These are phyloP conservation scores for Heteromeles arbutifolia DNA, from an alignment of 306 rosid species.

Conservation along the genomic window DNA sequence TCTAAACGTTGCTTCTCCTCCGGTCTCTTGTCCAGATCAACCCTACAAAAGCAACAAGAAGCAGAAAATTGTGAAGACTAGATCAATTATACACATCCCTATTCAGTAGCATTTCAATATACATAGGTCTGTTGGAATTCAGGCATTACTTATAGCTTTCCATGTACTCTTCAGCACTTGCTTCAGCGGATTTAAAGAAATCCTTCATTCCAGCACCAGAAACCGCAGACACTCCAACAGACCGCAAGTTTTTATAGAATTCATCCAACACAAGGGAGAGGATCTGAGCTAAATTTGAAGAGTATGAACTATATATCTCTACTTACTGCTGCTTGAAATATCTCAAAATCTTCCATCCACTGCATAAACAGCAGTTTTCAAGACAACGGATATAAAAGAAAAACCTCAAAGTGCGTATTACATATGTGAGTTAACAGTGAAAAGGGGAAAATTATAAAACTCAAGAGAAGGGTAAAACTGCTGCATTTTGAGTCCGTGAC, in stretches of 20 bases:
- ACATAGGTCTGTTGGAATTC: not conserved
- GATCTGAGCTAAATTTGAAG: constrained; percentile 58
- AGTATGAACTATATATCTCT: constrained; percentile 42
- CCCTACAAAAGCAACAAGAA: constrained; percentile 33
- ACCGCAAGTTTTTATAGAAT: constrained; percentile 68
- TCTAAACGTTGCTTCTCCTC: constrained; percentile 71
- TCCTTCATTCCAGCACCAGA: constrained; percentile 70
- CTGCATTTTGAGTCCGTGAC: too few species aligned
- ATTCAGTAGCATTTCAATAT: not conserved
- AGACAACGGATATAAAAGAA: not conserved
- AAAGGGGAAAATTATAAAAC: not conserved
- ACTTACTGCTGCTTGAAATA: constrained; percentile 60
- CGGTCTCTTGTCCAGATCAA: constrained; percentile 74
- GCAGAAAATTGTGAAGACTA: constrained; percentile 1
- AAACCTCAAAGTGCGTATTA: not conserved
- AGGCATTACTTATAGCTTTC: constrained; percentile 52
- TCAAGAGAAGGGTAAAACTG: too few species aligned
- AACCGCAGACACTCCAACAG: constrained; percentile 80
- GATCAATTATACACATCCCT: not conserved
- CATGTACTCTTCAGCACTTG: constrained; percentile 76
- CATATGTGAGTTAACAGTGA: not conserved
- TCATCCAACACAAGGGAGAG: constrained; percentile 74
- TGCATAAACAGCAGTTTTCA: constrained; percentile 25
- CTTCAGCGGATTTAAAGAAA: constrained; percentile 65
- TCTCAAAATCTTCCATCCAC: constrained; percentile 95